A percentile compares a stretch with the other conserved stretches of the same genome.
Evolutionary conservation across 208 protist genomes (phyloP).

Genomic region (Porcisia hertigi): DNA sequence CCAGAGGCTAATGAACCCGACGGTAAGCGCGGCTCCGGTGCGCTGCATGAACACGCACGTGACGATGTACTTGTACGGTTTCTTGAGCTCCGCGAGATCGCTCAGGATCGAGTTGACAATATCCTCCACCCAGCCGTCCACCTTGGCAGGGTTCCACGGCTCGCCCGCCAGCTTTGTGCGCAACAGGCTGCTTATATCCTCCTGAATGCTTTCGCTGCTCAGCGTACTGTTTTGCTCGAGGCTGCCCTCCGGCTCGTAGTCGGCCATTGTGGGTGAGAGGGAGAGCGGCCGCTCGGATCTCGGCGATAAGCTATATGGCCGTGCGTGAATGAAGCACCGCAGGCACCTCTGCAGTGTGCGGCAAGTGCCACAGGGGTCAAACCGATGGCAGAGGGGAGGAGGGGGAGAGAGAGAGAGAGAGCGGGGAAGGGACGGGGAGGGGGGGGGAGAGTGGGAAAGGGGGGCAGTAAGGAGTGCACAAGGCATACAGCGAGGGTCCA

Average conservation of each 20-base stretch:
- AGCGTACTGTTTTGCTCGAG: slow-evolving; percentile 80
- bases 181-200: slow-evolving; percentile 67
- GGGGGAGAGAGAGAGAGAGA: background rate
- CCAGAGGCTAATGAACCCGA: slow-evolving; percentile 90
- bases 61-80: slow-evolving; percentile 94
- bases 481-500: background rate
- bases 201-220: slow-evolving; percentile 84
- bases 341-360: background rate
- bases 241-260: slow-evolving; percentile 64
- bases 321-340: background rate
- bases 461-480: background rate
- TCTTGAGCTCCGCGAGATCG: slow-evolving; percentile 87
- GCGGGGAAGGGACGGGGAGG: no score
- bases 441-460: no score
- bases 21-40: slow-evolving; percentile 89
- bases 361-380: background rate
- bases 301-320: background rate
- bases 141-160: slow-evolving; percentile 82
- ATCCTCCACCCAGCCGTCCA: slow-evolving; percentile 84
- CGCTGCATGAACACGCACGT: slow-evolving; percentile 92
- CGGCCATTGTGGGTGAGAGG: slow-evolving; percentile 40
- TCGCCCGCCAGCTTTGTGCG: slow-evolving; percentile 70
- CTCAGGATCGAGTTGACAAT: slow-evolving; percentile 75
- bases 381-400: background rate
- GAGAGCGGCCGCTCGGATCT: background rate